Evolutionary conservation across 805 yeast species (phyloP).

Genomic region (Metschnikowia arizonensis): DNA sequence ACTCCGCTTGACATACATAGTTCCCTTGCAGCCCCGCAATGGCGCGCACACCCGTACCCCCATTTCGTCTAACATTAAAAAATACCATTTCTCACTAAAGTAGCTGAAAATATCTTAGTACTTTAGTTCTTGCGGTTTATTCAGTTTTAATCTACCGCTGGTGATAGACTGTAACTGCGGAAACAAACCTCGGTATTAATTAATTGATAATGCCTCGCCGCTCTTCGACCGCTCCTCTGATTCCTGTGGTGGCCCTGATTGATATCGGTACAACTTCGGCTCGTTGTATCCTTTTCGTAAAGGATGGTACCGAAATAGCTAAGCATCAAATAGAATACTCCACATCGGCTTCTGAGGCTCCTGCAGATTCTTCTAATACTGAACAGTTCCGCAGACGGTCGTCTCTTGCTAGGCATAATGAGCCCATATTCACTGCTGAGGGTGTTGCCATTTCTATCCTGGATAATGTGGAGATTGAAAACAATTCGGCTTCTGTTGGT

Average conservation of each 20-base stretch:
- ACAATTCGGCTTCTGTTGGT: slow-evolving; percentile 45
- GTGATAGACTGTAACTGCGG: no score
- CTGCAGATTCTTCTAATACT: slow-evolving; percentile 37
- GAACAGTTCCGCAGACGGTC: slow-evolving; percentile 45
- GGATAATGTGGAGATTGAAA: slow-evolving; percentile 61
- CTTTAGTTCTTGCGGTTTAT: neutral
- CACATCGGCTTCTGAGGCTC: slow-evolving; percentile 61
- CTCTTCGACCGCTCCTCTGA: slow-evolving; percentile 37
- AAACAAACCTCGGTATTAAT: no score
- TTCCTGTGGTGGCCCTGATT: slow-evolving; percentile 59
- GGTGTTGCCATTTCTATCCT: slow-evolving; percentile 65
- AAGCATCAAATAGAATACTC: slow-evolving; percentile 88
- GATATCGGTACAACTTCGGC: slow-evolving; percentile 94
- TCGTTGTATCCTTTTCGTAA: slow-evolving; percentile 75
- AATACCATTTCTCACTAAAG: slow-evolving; percentile 1
- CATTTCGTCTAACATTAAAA: neutral
- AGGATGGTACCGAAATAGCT: slow-evolving; percentile 72
- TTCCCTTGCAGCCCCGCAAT: slow-evolving; percentile 2
- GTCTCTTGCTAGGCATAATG: slow-evolving; percentile 42
- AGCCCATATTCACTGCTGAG: slow-evolving; percentile 66
- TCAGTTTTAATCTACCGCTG: neutral
- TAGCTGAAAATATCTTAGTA: neutral
- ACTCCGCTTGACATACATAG: no score
- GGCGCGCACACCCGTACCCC: slow-evolving; percentile 1
- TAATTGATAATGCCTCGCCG: slow-evolving; percentile 38